Evolutionary conservation across 2,329 filamentous ascomycete species (phyloP).

Genomic region (Aureobasidium lini): DNA sequence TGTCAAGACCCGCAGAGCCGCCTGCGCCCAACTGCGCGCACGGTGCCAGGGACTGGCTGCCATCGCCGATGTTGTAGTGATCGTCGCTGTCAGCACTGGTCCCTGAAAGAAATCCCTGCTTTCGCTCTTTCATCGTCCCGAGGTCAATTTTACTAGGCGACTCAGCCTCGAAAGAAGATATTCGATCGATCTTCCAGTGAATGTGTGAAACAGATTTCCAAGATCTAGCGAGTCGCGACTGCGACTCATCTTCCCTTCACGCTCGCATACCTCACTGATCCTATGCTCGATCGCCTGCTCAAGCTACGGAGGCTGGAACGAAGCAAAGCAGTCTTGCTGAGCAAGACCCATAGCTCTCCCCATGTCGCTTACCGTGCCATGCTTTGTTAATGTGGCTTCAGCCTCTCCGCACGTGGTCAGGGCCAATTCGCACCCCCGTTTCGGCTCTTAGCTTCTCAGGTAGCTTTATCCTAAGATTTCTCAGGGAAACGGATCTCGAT

Average conservation of each 20-base stretch:
- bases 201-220: not conserved
- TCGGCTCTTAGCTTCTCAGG: not conserved
- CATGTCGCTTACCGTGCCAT: not conserved
- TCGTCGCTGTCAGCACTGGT: conserved; percentile 7
- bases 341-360: not conserved
- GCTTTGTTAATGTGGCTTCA: not conserved
- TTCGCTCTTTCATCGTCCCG: not conserved
- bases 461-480: not conserved
- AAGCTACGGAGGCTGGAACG: too few species aligned
- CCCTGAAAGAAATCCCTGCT: conserved; percentile 5
- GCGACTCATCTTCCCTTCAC: not conserved
- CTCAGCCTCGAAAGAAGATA: not conserved
- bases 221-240: not conserved
- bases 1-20: conserved; percentile 7
- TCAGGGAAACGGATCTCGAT: conserved; percentile 1
- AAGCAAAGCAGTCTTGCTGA: not conserved
- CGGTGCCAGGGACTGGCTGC: not conserved
- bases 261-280: too few species aligned
- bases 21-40: not conserved
- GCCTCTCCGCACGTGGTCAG: conserved; percentile 5
- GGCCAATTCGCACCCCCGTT: not conserved
- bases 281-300: too few species aligned
- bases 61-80: conserved; percentile 3
- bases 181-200: conserved; percentile 3
- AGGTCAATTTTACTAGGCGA: conserved; percentile 5